Percentiles rank a stretch among this genome's conserved stretches.
Conservation (phyloP, 108 stramenopile genomes). For the Nitzschia sp. region DNA sequence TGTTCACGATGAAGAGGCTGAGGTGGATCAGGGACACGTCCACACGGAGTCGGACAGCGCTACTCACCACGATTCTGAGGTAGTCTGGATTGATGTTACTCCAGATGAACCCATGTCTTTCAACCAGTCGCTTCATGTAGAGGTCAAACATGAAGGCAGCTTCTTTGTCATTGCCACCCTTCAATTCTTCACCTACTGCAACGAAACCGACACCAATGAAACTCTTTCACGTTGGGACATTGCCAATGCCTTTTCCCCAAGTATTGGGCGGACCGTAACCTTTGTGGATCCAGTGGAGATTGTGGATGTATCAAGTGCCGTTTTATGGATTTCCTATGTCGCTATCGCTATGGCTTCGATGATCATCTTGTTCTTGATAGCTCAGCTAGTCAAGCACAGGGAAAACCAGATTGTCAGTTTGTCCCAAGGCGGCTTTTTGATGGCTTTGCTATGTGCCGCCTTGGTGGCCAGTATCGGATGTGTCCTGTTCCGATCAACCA, state of each 20-base stretch:
- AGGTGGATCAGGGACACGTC: background rate
- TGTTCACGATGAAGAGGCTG: constrained; percentile 21
- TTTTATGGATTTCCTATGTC: constrained; percentile 6
- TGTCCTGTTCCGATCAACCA: constrained; percentile 28
- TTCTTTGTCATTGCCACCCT: constrained; percentile 26
- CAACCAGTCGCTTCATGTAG: constrained; percentile 14
- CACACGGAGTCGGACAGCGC: background rate
- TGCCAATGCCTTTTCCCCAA: constrained; percentile 20
- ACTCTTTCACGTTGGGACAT: constrained; percentile 26
- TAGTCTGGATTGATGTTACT: constrained; percentile 1
- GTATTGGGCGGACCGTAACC: background rate
- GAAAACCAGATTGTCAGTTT: constrained; percentile 24
- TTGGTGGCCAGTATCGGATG: constrained; percentile 26
- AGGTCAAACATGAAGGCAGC: constrained; percentile 14
- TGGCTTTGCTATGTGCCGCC: constrained; percentile 26
- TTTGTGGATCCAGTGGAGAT: constrained; percentile 25
- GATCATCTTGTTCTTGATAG: constrained; percentile 16
- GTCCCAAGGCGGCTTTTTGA: constrained; percentile 26
- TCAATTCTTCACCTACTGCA: constrained; percentile 12
- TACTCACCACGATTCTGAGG: background rate
- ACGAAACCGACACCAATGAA: background rate
- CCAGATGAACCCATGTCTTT: background rate
- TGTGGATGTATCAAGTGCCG: constrained; percentile 10
- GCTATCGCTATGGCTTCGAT: constrained; percentile 17
- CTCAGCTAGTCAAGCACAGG: constrained; percentile 21